phyloP scores from a whole-genome alignment of 179 eudicot genomes.

The Spergularia azorica region DNA sequence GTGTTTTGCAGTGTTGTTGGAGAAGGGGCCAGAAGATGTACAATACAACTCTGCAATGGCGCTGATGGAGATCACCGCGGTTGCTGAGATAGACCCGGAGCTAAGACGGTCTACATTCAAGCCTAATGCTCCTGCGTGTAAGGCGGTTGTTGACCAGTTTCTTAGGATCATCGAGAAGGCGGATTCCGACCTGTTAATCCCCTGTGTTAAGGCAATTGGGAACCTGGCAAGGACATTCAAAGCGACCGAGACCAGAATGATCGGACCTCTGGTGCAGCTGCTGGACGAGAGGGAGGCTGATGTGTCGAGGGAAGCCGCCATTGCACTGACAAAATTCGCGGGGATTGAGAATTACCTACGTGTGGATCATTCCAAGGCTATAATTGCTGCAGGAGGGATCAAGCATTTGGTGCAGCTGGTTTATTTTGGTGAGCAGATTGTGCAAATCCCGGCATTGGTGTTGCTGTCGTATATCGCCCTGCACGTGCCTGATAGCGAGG shows the following conservation, averaged over 20 bases:
- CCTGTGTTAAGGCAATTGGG: constrained; percentile 67
- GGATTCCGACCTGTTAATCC: constrained; percentile 55
- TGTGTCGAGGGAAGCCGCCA: constrained; percentile 54
- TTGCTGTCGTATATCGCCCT: constrained; percentile 57
- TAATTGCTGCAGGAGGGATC: constrained; percentile 59
- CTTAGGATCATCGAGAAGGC: constrained; percentile 46
- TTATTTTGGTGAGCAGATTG: constrained; percentile 70
- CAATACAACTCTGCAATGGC: constrained; percentile 69
- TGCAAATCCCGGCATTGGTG: constrained; percentile 51
- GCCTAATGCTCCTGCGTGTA: constrained; percentile 76
- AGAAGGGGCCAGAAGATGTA: constrained; percentile 60
- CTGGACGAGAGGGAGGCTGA: constrained; percentile 65
- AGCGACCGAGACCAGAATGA: constrained; percentile 75
- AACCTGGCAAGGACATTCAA: constrained; percentile 65
- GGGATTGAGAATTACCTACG: constrained; percentile 60
- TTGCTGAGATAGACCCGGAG: constrained; percentile 72
- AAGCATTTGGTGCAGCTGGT: constrained; percentile 75
- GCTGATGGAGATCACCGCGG: constrained; percentile 73
- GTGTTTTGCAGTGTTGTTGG: constrained; percentile 69
- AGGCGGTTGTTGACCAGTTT: constrained; percentile 72
- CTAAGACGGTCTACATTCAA: constrained; percentile 67
- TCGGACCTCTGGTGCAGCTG: constrained; percentile 58
- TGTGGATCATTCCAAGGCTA: constrained; percentile 66
- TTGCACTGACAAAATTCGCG: constrained; percentile 63
- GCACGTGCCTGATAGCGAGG: constrained; percentile 73